Evolutionary conservation across 2,329 filamentous ascomycete species (phyloP).

Genomic region (Trichophyton schoenleinii): DNA sequence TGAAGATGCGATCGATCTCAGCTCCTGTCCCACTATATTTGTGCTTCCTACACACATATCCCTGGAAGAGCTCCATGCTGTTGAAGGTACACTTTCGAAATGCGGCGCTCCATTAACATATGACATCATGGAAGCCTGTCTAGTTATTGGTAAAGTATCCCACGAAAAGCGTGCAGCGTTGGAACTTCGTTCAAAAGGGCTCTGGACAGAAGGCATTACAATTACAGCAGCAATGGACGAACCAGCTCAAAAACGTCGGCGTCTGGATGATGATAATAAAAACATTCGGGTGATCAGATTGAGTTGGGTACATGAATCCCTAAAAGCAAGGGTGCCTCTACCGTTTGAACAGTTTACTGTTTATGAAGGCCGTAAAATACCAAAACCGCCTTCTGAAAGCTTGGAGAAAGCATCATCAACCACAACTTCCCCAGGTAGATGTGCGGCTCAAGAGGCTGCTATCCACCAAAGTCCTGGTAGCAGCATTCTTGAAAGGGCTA

Average conservation of each 20-base stretch:
- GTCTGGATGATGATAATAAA: conserved; percentile 10
- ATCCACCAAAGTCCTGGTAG: conserved; percentile 9
- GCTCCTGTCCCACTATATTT: conserved; percentile 50
- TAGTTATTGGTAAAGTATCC: conserved; percentile 62
- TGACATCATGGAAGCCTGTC: conserved; percentile 55
- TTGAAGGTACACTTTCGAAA: conserved; percentile 51
- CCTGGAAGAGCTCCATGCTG: conserved; percentile 47
- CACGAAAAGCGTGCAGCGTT: conserved; percentile 60
- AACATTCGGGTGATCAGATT: conserved; percentile 38
- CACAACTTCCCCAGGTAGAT: conserved; percentile 2
- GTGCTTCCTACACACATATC: conserved; percentile 59
- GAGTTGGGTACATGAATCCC: conserved; percentile 42
- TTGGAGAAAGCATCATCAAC: conserved; percentile 8
- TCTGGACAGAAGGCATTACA: conserved; percentile 37
- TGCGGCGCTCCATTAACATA: conserved; percentile 51
- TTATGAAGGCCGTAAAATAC: conserved; percentile 33
- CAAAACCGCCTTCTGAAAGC: conserved; percentile 5
- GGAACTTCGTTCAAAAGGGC: conserved; percentile 57
- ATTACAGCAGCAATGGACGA: conserved; percentile 2
- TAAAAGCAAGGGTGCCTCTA: conserved; percentile 31
- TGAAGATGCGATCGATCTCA: conserved; percentile 7
- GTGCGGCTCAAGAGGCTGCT: neutral
- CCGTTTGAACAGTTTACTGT: conserved; percentile 39
- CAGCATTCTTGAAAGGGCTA: conserved; percentile 42
- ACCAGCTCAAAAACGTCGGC: conserved; percentile 21